These are phyloP conservation scores for Nyctanthes arbortristis DNA, from an alignment of 257 asterid genomes.

Conservation along the genomic window DNA sequence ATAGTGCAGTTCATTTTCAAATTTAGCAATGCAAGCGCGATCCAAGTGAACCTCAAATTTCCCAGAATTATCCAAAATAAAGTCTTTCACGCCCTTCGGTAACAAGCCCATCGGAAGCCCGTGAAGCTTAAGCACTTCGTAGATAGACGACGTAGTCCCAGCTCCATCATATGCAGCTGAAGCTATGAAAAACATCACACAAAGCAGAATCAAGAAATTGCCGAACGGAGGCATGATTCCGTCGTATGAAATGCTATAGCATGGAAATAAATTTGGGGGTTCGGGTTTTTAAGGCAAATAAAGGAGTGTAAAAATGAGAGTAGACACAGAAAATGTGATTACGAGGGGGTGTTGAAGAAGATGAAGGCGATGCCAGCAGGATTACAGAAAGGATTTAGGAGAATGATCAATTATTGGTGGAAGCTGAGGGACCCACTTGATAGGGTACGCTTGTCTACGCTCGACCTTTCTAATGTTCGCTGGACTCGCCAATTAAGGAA, in stretches of 20 bases:
- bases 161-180: constrained; percentile 15
- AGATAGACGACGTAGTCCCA: constrained; percentile 56
- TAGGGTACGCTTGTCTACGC: background rate
- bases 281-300: constrained; percentile 2
- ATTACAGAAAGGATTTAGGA: constrained; percentile 50
- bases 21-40: constrained; percentile 82
- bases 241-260: background rate
- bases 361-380: constrained; percentile 48
- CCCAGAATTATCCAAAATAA: constrained; percentile 61
- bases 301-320: background rate
- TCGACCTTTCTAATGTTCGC: background rate
- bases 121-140: constrained; percentile 56
- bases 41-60: constrained; percentile 67
- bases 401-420: constrained; percentile 12
- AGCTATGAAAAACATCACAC: constrained; percentile 19
- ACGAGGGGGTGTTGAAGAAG: constrained; percentile 22
- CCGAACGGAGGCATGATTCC: constrained; percentile 38
- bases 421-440: background rate
- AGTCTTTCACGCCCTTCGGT: constrained; percentile 79
- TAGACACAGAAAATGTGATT: background rate
- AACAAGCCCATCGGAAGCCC: constrained; percentile 86
- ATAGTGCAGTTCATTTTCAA: constrained; percentile 80
- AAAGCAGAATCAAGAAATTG: constrained; percentile 25
- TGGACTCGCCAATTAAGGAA: background rate
- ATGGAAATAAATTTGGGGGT: background rate